A percentile compares a stretch with the other conserved stretches of the same genome.
These are phyloP conservation scores for Rhizopogon vulgaris DNA, from an alignment of 768 basidiomycete genomes.

Conservation along the genomic window DNA sequence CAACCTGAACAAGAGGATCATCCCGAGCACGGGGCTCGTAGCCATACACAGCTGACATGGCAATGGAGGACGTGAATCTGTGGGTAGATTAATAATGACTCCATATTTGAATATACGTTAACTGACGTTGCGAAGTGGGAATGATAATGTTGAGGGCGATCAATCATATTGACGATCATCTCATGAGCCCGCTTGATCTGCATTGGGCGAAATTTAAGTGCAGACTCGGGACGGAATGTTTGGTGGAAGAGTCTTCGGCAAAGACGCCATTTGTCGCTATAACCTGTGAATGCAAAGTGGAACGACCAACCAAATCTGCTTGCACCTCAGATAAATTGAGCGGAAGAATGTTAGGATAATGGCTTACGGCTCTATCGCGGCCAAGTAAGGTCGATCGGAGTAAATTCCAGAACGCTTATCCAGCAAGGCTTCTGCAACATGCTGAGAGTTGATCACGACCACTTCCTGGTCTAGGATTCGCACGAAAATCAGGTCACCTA, in stretches of 20 bases:
- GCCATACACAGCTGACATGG: neutral
- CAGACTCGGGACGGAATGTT: conserved; percentile 6
- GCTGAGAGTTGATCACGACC: neutral
- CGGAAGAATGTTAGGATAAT: neutral
- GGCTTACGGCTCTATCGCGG: neutral
- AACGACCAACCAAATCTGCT: conserved; percentile 1
- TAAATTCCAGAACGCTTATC: conserved; percentile 5
- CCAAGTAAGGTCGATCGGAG: conserved; percentile 3
- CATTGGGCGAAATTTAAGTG: neutral
- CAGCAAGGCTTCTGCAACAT: neutral
- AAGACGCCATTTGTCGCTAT: conserved; percentile 8
- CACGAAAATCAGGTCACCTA: neutral
- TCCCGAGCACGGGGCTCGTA: neutral
- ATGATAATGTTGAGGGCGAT: neutral
- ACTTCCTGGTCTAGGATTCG: neutral
- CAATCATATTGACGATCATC: neutral
- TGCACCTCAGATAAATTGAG: neutral
- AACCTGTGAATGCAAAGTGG: neutral
- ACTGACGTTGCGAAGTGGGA: conserved; percentile 14
- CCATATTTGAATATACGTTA: neutral
- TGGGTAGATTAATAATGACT: conserved; percentile 3
- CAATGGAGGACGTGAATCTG: neutral
- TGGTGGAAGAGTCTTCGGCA: conserved; percentile 9
- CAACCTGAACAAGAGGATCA: neutral
- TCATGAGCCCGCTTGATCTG: neutral